phyloP scores from a whole-genome alignment of 2,329 filamentous ascomycete genomes.

The Aspergillus sp. region DNA sequence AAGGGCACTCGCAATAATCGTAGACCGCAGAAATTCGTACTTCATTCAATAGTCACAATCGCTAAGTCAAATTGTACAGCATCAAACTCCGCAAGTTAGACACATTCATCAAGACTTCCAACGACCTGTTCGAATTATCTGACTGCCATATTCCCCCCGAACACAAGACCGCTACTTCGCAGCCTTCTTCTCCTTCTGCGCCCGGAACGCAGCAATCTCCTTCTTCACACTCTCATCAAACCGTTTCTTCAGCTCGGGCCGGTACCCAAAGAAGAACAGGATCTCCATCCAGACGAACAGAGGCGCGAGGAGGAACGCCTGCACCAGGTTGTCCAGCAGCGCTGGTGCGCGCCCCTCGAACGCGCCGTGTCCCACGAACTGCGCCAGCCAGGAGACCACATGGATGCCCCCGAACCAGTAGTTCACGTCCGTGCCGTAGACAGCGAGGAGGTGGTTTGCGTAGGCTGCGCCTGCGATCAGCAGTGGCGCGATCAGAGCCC shows the following conservation, averaged over 20 bases:
- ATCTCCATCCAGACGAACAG: constrained; percentile 97
- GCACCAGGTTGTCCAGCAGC: constrained; percentile 83
- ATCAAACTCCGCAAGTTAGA: too few relatives aligned
- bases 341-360: constrained; percentile 88
- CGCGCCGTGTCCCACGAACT: constrained; percentile 87
- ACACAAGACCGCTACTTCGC: constrained; percentile 13
- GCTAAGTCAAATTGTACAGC: too few relatives aligned
- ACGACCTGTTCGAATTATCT: too few relatives aligned
- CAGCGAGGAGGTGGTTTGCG: constrained; percentile 69
- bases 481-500: constrained; percentile 70
- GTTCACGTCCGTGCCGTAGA: constrained; percentile 59
- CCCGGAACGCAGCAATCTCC: constrained; percentile 74
- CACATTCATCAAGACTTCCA: too few relatives aligned
- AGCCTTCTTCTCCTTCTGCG: constrained; percentile 42
- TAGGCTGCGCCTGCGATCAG: constrained; percentile 72
- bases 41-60: too few relatives aligned
- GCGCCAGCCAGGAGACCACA: constrained; percentile 75
- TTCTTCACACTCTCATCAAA: constrained; percentile 72
- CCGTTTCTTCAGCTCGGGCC: constrained; percentile 78
- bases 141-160: too few relatives aligned
- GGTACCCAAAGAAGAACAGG: constrained; percentile 85
- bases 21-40: too few relatives aligned
- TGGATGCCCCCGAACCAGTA: constrained; percentile 68
- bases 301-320: constrained; percentile 88
- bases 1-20: too few relatives aligned